Evolutionary conservation across 805 yeast species (phyloP).

Genomic region (Hanseniaspora thailandica): DNA sequence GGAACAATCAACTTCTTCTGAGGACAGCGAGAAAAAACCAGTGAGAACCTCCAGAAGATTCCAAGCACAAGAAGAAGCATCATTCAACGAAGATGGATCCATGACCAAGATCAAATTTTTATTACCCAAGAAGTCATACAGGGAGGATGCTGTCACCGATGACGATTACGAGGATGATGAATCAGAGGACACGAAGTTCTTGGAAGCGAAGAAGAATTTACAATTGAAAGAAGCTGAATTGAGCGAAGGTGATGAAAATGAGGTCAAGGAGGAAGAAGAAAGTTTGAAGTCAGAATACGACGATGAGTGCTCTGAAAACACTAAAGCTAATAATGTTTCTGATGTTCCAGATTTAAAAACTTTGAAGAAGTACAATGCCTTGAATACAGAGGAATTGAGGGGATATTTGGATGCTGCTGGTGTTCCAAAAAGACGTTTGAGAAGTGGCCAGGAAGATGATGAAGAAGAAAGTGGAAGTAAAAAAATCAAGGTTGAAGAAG

Average conservation of each 20-base stretch:
- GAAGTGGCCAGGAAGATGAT: not conserved
- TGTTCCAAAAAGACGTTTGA: not conserved
- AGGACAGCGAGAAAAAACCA: not conserved
- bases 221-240: not conserved
- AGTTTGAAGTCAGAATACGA: not conserved
- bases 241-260: not conserved
- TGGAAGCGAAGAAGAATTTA: not conserved
- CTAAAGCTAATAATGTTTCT: not conserved
- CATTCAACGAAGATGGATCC: not conserved
- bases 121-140: not conserved
- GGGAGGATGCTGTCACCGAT: not conserved
- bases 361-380: not conserved
- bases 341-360: not conserved
- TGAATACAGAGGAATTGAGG: slow-evolving; percentile 1
- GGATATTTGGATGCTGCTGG: not conserved
- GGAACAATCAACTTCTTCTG: not conserved
- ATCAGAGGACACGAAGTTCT: not conserved
- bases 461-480: not conserved
- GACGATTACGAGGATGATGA: not conserved
- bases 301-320: not conserved
- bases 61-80: not conserved
- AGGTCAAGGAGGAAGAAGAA: not conserved
- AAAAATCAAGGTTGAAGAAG: not conserved
- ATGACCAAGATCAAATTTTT: not conserved
- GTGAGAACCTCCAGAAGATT: not conserved